Evolutionary conservation across 2,329 filamentous ascomycete species (phyloP).

Genomic region (Colletotrichum truncatum): DNA sequence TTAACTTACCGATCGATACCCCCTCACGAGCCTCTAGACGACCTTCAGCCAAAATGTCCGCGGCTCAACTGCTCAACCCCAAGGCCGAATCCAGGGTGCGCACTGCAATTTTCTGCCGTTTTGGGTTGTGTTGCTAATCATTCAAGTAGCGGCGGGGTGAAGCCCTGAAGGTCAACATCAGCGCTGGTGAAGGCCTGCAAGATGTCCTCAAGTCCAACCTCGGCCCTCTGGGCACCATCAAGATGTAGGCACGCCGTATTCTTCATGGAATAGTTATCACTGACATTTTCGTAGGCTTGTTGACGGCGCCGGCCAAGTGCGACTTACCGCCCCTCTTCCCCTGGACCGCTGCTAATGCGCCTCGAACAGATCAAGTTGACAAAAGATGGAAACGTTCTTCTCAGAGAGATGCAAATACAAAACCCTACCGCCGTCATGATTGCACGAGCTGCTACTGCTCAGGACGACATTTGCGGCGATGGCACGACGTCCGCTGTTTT

Average conservation of each 20-base stretch:
- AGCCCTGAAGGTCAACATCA: constrained; percentile 97
- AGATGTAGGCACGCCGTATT: constrained; percentile 72
- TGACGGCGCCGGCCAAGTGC: constrained; percentile 75
- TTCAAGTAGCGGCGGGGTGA: constrained; percentile 84
- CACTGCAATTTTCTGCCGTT: constrained; percentile 34
- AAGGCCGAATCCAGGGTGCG: constrained; percentile 97
- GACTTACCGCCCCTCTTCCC: constrained; percentile 34
- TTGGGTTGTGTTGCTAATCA: constrained; percentile 53
- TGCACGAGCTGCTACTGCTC: constrained; percentile 87
- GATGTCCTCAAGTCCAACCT: constrained; percentile 97
- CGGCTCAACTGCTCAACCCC: constrained; percentile 96
- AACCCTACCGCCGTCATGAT: constrained; percentile 95
- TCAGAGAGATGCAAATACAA: constrained; percentile 90
- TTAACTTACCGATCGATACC: constrained; percentile 26
- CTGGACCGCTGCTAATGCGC: constrained; percentile 22
- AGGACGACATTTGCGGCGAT: constrained; percentile 98
- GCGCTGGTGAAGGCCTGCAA: constrained; percentile 89
- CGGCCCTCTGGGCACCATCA: constrained; percentile 92
- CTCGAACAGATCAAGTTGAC: constrained; percentile 88
- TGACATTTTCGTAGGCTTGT: constrained; percentile 64
- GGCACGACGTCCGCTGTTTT: constrained; percentile 97
- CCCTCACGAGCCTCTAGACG: constrained; percentile 26
- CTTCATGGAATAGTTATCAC: constrained; percentile 24
- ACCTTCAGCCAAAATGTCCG: constrained; percentile 75
- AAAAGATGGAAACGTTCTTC: constrained; percentile 93